Conservation (phyloP, 1,139 yeast species). For the Yamadazyma atlantica region DNA sequence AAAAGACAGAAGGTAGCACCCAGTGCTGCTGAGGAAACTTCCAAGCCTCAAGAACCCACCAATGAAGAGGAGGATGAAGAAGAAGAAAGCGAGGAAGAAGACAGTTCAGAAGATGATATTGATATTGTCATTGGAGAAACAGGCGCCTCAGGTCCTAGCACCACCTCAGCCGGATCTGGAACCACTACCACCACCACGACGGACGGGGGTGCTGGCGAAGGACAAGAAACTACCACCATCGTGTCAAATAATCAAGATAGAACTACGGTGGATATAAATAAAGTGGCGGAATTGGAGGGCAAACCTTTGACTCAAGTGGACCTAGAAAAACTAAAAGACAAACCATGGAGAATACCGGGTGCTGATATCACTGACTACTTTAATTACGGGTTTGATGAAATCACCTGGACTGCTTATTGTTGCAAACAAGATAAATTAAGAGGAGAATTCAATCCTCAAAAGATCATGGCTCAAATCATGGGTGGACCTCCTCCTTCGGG, state of each 20-base stretch:
- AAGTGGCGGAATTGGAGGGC: slow-evolving; percentile 79
- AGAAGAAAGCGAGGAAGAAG: slow-evolving; percentile 38
- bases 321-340: slow-evolving; percentile 79
- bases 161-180: slow-evolving; percentile 19
- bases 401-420: slow-evolving; percentile 93
- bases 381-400: slow-evolving; percentile 94
- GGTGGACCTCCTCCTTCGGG: slow-evolving; percentile 16
- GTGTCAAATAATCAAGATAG: slow-evolving; percentile 34
- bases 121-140: slow-evolving; percentile 36
- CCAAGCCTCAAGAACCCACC: slow-evolving; percentile 23
- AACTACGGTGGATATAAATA: slow-evolving; percentile 67
- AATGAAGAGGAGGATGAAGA: slow-evolving; percentile 31
- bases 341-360: slow-evolving; percentile 98
- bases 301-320: slow-evolving; percentile 82
- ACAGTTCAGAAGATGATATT: slow-evolving; percentile 47
- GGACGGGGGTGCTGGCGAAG: slow-evolving; percentile 46
- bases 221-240: slow-evolving; percentile 28
- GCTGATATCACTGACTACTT: slow-evolving; percentile 93
- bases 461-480: slow-evolving; percentile 46
- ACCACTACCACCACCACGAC: slow-evolving; percentile 7
- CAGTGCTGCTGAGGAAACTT: slow-evolving; percentile 5
- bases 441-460: slow-evolving; percentile 71
- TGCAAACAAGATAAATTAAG: slow-evolving; percentile 82
- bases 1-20: slow-evolving; percentile 19
- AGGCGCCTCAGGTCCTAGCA: slow-evolving; percentile 23